These are phyloP conservation scores for Mucor lusitanicus DNA, from an alignment of 371 early-diverging fungal genomes.

Conservation along the genomic window DNA sequence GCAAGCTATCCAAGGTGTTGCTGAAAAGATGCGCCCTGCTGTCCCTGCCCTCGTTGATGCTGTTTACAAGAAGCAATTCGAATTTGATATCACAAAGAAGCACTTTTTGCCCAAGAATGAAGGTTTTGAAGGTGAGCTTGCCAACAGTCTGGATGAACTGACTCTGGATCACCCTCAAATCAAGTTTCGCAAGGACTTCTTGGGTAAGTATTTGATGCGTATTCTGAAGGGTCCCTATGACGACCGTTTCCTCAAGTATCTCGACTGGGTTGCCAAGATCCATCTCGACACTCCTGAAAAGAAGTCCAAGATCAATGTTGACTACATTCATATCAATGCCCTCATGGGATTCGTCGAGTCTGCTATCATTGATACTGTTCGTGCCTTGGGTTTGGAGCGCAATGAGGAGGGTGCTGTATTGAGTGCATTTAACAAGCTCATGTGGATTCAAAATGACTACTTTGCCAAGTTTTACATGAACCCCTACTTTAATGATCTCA, in stretches of 20 bases:
- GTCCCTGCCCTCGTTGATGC: constrained; percentile 82
- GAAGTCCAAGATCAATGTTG: constrained; percentile 78
- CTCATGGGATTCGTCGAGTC: constrained; percentile 75
- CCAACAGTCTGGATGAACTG: constrained; percentile 50
- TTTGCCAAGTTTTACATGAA: constrained; percentile 79
- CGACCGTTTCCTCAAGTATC: constrained; percentile 70
- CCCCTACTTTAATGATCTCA: constrained; percentile 5
- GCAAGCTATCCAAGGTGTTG: constrained; percentile 67
- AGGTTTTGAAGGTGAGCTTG: constrained; percentile 60
- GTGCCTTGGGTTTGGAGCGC: constrained; percentile 58
- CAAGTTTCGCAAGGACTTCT: constrained; percentile 81
- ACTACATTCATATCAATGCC: constrained; percentile 81
- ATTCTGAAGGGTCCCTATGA: constrained; percentile 78
- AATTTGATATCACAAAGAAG: constrained; percentile 67
- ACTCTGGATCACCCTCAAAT: constrained; percentile 69
- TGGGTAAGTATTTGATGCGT: constrained; percentile 74
- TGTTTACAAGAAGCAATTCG: constrained; percentile 65
- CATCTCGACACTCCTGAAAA: constrained; percentile 70
- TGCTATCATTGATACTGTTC: constrained; percentile 66
- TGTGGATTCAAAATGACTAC: constrained; percentile 89
- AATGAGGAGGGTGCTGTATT: constrained; percentile 62
- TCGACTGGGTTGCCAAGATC: constrained; percentile 78
- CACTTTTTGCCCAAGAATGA: constrained; percentile 68
- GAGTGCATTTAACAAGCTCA: constrained; percentile 84
- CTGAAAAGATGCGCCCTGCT: constrained; percentile 63